Evolutionary conservation across 345 rosid species (phyloP), one percentile per base, ranked within the genome.

Genomic region (Leavenworthia alabamica): DNA sequence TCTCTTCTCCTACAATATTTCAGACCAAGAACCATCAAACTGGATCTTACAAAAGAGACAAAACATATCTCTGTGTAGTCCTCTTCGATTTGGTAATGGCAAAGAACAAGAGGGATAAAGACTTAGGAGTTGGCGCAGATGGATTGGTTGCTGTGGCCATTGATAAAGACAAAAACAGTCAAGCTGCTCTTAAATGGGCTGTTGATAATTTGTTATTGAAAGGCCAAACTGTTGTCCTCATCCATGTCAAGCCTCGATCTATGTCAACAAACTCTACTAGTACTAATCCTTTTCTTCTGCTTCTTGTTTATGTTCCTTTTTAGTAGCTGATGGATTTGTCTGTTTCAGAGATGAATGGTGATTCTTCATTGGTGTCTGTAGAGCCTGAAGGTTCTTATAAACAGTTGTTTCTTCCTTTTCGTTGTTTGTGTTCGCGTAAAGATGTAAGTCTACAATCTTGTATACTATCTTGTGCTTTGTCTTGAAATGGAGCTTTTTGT

Each of bases 351-450:
- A 10, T 14, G 41, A 67, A 49, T 51, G 77, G 64, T 47, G 82
- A 82, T 9, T 35, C 71, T 61, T 45, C 74, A 8, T 57, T 73
- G 63, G 67, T 76, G 2, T 71, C 70, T 60, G 77, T 14, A 36
- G 88, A 83, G 9, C 72, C 73, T 28, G 96, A 89, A 54, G 60
- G 77, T 7, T 78, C 70, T 16, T 78, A 74, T 65, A 86, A 41
- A 78, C 96, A 89, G 3, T 29, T 92, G 58, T 89, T 85, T 73
- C 90, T 85, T 69, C 97, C 98, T 15, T 89, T 89, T 66, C 97
- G 97, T 26, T 89, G 97, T 70, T 82, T 92, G 32, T 89, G 93
- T 59, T 82, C 88, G 1, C 91, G 96, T 11, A 92, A 89, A 74
- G 94, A 89, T 62, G 98, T 92, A 69, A 64, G 86, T 45, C 23